Conservation (phyloP, 73 alveolate genomes). For the Tetrahymena borealis region DNA sequence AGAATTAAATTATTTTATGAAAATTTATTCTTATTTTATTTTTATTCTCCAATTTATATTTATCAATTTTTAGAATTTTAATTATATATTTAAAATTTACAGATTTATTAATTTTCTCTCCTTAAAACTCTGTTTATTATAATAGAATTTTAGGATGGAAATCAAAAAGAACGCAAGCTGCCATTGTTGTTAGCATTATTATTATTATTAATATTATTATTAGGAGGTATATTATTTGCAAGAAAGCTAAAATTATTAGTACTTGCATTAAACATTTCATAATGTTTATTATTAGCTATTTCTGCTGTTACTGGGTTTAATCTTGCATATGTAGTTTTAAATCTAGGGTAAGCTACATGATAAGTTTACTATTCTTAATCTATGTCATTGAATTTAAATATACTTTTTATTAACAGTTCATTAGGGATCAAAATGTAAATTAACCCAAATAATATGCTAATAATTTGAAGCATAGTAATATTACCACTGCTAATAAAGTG, state of each 20-base stretch:
- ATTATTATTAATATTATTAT: neutral
- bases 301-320: neutral
- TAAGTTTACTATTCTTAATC: neutral
- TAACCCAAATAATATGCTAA: neutral
- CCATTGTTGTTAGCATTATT: no score
- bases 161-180: no score
- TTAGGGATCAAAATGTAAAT: neutral
- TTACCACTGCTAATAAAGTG: neutral
- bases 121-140: no score
- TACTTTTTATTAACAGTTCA: neutral
- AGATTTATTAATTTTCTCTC: no score
- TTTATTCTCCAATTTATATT: no score
- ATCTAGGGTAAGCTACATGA: neutral
- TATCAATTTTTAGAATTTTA: no score
- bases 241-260: neutral
- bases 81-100: no score
- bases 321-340: neutral
- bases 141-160: no score
- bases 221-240: neutral
- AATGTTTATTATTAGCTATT: neutral
- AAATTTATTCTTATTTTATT: no score
- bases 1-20: no score
- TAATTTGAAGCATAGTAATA: neutral
- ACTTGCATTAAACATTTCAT: no score
- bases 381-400: neutral